phyloP scores from a whole-genome alignment of 2,329 filamentous ascomycete genomes.

The Elsinoe batatas region DNA sequence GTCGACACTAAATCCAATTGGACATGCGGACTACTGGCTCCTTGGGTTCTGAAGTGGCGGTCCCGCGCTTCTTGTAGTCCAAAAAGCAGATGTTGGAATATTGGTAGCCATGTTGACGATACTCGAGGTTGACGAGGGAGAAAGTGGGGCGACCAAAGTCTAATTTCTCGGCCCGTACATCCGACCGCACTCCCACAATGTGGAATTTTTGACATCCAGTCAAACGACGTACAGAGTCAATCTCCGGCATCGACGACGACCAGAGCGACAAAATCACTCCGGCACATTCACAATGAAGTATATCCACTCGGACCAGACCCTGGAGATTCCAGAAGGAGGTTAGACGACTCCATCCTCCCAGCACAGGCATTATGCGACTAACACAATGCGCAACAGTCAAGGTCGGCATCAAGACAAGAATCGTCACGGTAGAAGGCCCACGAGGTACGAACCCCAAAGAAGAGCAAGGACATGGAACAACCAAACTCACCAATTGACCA shows the following conservation, averaged over 20 bases:
- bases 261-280: slow-evolving; percentile 12
- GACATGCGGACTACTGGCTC: too few species aligned
- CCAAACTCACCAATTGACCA: slow-evolving; percentile 22
- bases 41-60: too few species aligned
- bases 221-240: not conserved
- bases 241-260: too few species aligned
- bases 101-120: too few species aligned
- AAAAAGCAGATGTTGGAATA: too few species aligned
- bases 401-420: slow-evolving; percentile 91
- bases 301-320: slow-evolving; percentile 95
- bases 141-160: too few species aligned
- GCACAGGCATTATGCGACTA: slow-evolving; percentile 18
- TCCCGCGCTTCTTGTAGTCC: too few species aligned
- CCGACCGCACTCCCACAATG: not conserved
- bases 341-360: slow-evolving; percentile 42
- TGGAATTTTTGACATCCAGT: not conserved
- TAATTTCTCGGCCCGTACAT: not conserved
- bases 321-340: slow-evolving; percentile 96
- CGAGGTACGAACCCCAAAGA: slow-evolving; percentile 50
- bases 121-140: too few species aligned
- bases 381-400: slow-evolving; percentile 57
- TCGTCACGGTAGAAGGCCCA: slow-evolving; percentile 94
- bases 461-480: not conserved
- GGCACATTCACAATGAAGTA: slow-evolving; percentile 80
- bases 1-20: too few species aligned